Evolutionary conservation across 371 early-diverging fungal genomes (phyloP), one percentile per base, ranked within the genome.

Genomic region (Apophysomyces ossiformis): DNA sequence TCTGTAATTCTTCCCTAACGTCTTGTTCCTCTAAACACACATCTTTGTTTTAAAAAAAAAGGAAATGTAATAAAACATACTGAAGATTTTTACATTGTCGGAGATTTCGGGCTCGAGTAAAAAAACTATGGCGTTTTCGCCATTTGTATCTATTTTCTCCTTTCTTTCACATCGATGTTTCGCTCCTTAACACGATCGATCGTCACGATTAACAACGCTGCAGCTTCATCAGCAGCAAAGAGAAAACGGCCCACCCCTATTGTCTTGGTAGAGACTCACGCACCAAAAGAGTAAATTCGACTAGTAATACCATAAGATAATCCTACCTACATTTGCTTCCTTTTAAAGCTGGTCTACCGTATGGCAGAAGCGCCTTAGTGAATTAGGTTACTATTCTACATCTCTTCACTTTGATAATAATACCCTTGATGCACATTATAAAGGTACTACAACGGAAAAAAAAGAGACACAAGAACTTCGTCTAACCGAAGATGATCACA

Each of bases 351-450:
- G 18, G 18, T 18, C 46, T 12, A 15, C 50, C 62, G 36, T 37
- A 37, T 77, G 78, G 74, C 76, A 81, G 62, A 60, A 36, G 6
- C 54, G 60, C 46, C 60, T 81, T 4, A 69, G 70, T 32, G 41
- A 77, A n/a, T 58, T 63, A 18, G 81, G 81, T 1, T 81, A 76
- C 26, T 58, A 18, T 26, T 69, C 70, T 5, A 69, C 68, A 61
- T 56, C 46, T 39, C 57, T 58, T 45, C 32, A 39, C 16, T 45
- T 57, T 7, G 46, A 67, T 18, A 47, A 59, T n/a, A 15, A 46
- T 21, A 38, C 57, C 44, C 39, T 78, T n/a, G 35, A 64, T 32
- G 46, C 58, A 9, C 69, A 68, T 50, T 79, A 74, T 26, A 37
- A 65, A 69, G 76, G 79, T 72, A 69, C 32, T 26, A 26, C 32